Conservation (phyloP, 1,139 yeast species). For the Hansenula sp. region DNA sequence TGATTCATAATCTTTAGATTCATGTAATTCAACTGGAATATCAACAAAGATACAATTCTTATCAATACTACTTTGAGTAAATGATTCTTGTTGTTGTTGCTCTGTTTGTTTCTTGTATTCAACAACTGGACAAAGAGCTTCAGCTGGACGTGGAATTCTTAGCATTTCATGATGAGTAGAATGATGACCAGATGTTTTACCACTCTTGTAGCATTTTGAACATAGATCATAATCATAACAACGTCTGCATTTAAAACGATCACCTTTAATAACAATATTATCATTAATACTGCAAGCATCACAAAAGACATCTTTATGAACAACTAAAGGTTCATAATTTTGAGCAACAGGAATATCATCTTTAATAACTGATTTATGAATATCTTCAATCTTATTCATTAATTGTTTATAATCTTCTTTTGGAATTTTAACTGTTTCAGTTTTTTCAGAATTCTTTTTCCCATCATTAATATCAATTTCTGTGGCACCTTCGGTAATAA, state of each 20-base stretch:
- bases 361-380: slow-evolving; percentile 3
- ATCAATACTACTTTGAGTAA: not conserved
- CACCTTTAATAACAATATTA: slow-evolving; percentile 36
- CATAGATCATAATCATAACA: slow-evolving; percentile 59
- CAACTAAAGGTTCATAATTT: not conserved
- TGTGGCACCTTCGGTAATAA: not conserved
- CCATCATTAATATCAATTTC: not conserved
- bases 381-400: slow-evolving; percentile 4
- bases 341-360: not conserved
- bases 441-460: not conserved
- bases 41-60: not conserved
- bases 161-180: slow-evolving; percentile 25
- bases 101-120: not conserved
- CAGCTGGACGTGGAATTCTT: slow-evolving; percentile 18
- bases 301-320: slow-evolving; percentile 32
- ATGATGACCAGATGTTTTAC: slow-evolving; percentile 22
- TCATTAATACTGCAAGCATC: slow-evolving; percentile 35
- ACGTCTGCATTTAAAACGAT: slow-evolving; percentile 48
- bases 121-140: not conserved
- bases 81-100: not conserved
- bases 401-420: not conserved
- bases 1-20: not conserved
- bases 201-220: slow-evolving; percentile 38
- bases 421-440: too few species aligned
- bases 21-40: not conserved